phyloP scores from a whole-genome alignment of 2,329 filamentous ascomycete genomes.

The Huntiella abstrusa region DNA sequence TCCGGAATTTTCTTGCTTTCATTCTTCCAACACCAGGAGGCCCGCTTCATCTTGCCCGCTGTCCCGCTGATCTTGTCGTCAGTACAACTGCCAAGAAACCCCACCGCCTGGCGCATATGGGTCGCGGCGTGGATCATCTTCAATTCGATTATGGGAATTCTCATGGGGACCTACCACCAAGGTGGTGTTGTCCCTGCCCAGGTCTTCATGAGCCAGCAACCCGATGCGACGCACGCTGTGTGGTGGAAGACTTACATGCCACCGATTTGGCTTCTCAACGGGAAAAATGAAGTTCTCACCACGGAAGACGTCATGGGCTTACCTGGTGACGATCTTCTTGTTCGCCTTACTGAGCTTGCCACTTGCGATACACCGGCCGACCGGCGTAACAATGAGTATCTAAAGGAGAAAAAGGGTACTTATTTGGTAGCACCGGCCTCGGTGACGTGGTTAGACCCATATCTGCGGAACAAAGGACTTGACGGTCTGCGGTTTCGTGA shows the following conservation, averaged over 20 bases:
- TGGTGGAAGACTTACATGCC: slow-evolving; percentile 84
- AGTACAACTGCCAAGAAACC: slow-evolving; percentile 42
- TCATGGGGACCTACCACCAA: slow-evolving; percentile 73
- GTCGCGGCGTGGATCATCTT: slow-evolving; percentile 46
- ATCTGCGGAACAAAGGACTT: slow-evolving; percentile 37
- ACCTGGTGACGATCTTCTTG: slow-evolving; percentile 38
- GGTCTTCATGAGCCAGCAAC: slow-evolving; percentile 51
- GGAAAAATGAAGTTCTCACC: slow-evolving; percentile 51
- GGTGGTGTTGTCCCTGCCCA: slow-evolving; percentile 60
- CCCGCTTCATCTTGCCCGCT: slow-evolving; percentile 57
- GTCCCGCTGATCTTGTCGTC: slow-evolving; percentile 62
- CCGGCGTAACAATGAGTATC: slow-evolving; percentile 33
- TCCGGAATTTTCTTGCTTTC: slow-evolving; percentile 54
- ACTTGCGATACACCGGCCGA: slow-evolving; percentile 43
- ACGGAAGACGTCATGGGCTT: slow-evolving; percentile 61
- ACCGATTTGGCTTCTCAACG: slow-evolving; percentile 61
- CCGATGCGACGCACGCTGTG: slow-evolving; percentile 48
- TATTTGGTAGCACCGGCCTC: slow-evolving; percentile 59
- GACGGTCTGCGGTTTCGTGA: slow-evolving; percentile 46
- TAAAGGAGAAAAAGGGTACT: slow-evolving; percentile 43
- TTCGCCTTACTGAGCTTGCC: slow-evolving; percentile 37
- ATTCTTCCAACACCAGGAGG: slow-evolving; percentile 61
- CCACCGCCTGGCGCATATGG: slow-evolving; percentile 33
- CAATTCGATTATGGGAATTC: slow-evolving; percentile 44
- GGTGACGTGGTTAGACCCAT: slow-evolving; percentile 49